Evolutionary conservation across 2,329 filamentous ascomycete species (phyloP).

Genomic region (Zasmidium angulare): DNA sequence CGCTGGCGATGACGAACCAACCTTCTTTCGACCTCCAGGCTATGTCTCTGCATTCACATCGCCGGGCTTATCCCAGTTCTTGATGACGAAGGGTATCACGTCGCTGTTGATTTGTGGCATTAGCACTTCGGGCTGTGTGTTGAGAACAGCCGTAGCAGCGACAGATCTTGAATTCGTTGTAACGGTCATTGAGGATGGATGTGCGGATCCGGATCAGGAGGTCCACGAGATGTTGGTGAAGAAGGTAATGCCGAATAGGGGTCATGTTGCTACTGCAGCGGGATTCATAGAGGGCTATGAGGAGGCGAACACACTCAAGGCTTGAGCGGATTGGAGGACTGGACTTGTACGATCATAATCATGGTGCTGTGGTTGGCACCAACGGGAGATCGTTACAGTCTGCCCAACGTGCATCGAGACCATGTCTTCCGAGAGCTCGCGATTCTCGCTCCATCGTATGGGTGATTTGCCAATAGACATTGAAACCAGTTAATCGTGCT

Average conservation of each 20-base stretch:
- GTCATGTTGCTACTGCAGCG: slow-evolving; percentile 11
- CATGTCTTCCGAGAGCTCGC: too few species aligned
- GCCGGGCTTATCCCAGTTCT: slow-evolving; percentile 6
- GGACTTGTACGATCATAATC: too few species aligned
- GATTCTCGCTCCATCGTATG: too few species aligned
- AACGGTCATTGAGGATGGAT: slow-evolving; percentile 16
- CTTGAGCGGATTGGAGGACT: too few species aligned
- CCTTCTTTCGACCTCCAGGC: slow-evolving; percentile 9
- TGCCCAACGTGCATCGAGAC: too few species aligned
- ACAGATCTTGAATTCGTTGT: slow-evolving; percentile 19
- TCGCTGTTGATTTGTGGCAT: slow-evolving; percentile 16
- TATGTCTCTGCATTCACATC: slow-evolving; percentile 15
- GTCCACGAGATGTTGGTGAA: slow-evolving; percentile 15
- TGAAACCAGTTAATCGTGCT: too few species aligned
- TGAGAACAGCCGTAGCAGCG: slow-evolving; percentile 16
- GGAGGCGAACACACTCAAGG: background rate
- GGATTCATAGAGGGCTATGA: slow-evolving; percentile 3
- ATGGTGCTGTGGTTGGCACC: too few species aligned
- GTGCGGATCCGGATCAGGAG: slow-evolving; percentile 14
- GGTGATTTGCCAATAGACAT: too few species aligned
- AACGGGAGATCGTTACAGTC: too few species aligned
- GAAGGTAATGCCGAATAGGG: slow-evolving; percentile 8
- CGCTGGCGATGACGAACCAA: background rate
- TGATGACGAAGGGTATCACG: slow-evolving; percentile 12
- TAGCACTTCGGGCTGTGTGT: slow-evolving; percentile 13